Base-by-base conservation (phyloP, 305 asterid species). In the Fraxinus angustifolia region DNA sequence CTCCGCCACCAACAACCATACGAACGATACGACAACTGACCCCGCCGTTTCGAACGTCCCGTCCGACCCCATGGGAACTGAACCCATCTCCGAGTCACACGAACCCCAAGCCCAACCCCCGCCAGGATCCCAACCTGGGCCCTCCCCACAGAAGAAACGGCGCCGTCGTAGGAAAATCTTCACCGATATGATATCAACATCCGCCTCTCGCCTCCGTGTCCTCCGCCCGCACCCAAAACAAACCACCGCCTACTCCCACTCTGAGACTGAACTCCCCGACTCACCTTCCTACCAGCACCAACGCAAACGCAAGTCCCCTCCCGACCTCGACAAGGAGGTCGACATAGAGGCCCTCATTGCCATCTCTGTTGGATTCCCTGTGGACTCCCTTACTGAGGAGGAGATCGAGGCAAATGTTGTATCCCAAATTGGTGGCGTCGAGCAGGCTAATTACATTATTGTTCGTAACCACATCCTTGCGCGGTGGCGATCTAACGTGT, bases 331-430 rank as follows among this genome's bases (percentile, higher is more conserved):
- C 2, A 92, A 95, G 82, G 99, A 95, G 83, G 93, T 95, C 76
- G 98, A 95, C 77, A 86, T 91, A 35, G 99, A 95, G 79, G 97
- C 99, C 79, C 89, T 95, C 30, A 95, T 95, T 79, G 97, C 99
- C 8, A 92, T 91, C 30, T 95, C 98, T 17, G 99, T 95, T 1
- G 98, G 97, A 4, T 93, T 93, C 78, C 98, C 98, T 1, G 94
- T 92, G 16, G 96, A 93, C 81, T 92, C 93, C 8, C 88, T 92
- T 38, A 92, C 93, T 73, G 97, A 90, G 88, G 98, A 95, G 79
- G 98, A 95, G 81, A 95, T 95, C 14, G 99, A 95, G 87, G 97
- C 98, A 10, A 91, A 93, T 77, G 99, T 92, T 17, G 97, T 95
- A 42, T 87, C 93, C 10, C 91, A 81, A 84, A 88, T 92, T 36